Evolutionary conservation across 305 asterid genomes (phyloP), one percentile per base, ranked within the genome.

Genomic region (Fraxinus latifolia): DNA sequence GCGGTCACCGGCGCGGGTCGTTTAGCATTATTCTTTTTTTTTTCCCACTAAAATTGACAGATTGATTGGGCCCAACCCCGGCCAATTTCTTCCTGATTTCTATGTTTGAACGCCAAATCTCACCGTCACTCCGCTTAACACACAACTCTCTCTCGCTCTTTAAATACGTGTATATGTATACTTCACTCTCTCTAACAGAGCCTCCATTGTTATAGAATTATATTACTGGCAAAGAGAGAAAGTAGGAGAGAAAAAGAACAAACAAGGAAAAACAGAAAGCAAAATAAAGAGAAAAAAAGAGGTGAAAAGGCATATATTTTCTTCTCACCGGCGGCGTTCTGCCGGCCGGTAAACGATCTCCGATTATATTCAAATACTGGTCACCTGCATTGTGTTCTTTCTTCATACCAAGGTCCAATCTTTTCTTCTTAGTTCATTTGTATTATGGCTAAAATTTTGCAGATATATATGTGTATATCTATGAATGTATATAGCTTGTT

Each of bases 341-440:
- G 86, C 85, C 88, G 72, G 86, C 94, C 91, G 93, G 91, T 76
- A 86, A 80, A 72, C 60, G 6, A 62, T 62, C 33, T 25, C 15
- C 6, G 11, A 8, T 23, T 62, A 23, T 60, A 71, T 0, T 44
- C 6, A 37, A 68, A 23, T 62, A 14, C 39, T 15, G 47, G 2
- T 9, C 44, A 32, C 77, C 80, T 68, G 4, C 86, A 65, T 82
- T 80, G 77, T 62, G 50, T 82, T 25, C 78, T 79, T 58, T 77
- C 32, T 37, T 42, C 84, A 5, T 77, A 77, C 55, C 70, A 55
- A 53, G 84, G 83, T 81, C 33, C 72, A 62, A 2, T 62, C 33
- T 8, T 9, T 62, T 62, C 19, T 25, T 12, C 29, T 8, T 50
- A n/a, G 17, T 2, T 80, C 36, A 37, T 72, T 53, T 5, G 19